These are phyloP conservation scores for Mycena vulgaris DNA, from an alignment of 768 basidiomycete genomes.

Conservation along the genomic window DNA sequence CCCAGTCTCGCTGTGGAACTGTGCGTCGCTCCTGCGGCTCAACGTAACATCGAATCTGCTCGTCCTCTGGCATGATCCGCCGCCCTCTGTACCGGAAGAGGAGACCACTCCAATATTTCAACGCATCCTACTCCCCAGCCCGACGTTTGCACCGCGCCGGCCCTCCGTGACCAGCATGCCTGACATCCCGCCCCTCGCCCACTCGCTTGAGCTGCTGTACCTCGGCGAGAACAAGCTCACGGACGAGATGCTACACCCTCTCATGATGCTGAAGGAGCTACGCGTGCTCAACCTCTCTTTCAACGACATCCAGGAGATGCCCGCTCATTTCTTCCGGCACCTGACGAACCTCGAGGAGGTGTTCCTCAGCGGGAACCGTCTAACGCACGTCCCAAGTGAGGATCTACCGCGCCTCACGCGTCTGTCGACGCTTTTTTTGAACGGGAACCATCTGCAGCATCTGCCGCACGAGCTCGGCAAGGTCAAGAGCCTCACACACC, in stretches of 20 bases:
- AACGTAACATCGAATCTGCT: conserved; percentile 94
- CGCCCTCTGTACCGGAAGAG: conserved; percentile 47
- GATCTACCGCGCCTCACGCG: conserved; percentile 81
- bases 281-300: conserved; percentile 92
- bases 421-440: conserved; percentile 86
- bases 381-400: conserved; percentile 91
- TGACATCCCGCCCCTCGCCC: conserved; percentile 70
- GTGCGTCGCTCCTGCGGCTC: conserved; percentile 76
- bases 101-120: conserved; percentile 29
- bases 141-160: too few species aligned
- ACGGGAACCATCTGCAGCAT: conserved; percentile 94
- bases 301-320: conserved; percentile 94
- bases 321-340: conserved; percentile 80
- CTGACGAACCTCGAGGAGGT: conserved; percentile 85
- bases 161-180: conserved; percentile 44
- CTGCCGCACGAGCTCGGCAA: conserved; percentile 93
- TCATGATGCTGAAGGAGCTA: conserved; percentile 85
- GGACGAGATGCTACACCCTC: conserved; percentile 83
- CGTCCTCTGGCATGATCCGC: conserved; percentile 79
- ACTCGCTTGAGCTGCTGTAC: conserved; percentile 83
- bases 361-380: conserved; percentile 95
- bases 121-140: conserved; percentile 36
- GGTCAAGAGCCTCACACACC: conserved; percentile 79
- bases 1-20: conserved; percentile 89
- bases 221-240: conserved; percentile 92